Conservation (phyloP, 2,329 filamentous ascomycete species). For the Claviceps paspali region DNA sequence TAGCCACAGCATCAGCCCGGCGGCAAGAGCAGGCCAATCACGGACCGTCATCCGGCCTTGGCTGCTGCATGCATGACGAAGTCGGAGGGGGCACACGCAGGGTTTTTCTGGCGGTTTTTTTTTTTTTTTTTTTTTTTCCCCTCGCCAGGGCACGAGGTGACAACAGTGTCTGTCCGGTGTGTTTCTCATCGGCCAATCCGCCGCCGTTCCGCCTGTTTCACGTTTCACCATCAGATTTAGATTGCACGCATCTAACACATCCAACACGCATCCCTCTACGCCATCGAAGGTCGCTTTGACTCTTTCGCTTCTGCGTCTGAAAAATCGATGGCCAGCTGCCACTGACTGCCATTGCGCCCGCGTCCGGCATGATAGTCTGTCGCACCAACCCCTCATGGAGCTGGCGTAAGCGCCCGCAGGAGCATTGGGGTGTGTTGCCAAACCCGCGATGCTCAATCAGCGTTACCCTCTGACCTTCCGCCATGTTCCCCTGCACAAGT, state of each 20-base stretch:
- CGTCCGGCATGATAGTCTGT: not conserved
- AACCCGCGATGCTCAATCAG: not conserved
- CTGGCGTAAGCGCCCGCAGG: not conserved
- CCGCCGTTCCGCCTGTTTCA: not conserved
- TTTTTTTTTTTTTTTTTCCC: no score
- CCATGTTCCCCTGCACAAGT: no score
- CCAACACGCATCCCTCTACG: not conserved
- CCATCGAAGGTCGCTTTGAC: not conserved
- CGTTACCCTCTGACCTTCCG: not conserved
- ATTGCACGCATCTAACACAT: not conserved
- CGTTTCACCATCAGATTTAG: not conserved
- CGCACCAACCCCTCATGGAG: not conserved
- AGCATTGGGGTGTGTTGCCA: not conserved
- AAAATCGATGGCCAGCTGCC: not conserved
- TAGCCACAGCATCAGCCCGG: constrained; percentile 16
- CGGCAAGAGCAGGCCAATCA: constrained; percentile 19
- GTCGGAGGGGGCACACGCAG: no score
- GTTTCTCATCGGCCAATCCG: not conserved
- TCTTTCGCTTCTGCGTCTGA: not conserved
- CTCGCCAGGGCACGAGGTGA: no score
- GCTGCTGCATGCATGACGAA: constrained; percentile 1
- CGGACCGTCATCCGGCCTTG: constrained; percentile 12
- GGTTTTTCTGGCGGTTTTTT: no score
- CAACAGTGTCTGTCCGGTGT: not conserved
- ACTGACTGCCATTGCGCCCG: not conserved